Evolutionary conservation across 495 filamentous ascomycete genomes (phyloP).

Genomic region (Chaetomium cochliodes): DNA sequence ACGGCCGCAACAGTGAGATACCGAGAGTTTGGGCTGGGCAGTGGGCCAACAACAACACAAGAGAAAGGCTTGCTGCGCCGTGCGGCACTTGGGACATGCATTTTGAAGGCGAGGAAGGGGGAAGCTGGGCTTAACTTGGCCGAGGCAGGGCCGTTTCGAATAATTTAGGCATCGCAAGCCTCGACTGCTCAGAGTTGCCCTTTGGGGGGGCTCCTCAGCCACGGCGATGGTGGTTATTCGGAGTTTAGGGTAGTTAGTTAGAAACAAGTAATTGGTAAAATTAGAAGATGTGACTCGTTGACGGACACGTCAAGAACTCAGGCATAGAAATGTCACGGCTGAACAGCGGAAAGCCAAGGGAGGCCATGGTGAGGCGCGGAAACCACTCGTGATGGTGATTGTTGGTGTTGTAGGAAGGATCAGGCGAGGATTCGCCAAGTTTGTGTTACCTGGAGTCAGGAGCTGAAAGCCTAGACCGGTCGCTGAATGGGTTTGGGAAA

Average conservation of each 20-base stretch:
- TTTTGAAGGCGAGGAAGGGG: background rate
- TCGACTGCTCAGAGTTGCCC: background rate
- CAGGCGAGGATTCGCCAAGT: background rate
- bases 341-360: too few relatives aligned
- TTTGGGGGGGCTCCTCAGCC: background rate
- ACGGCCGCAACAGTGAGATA: background rate
- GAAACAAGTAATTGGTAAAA: background rate
- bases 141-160: constrained; percentile 17
- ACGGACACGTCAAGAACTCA: too few relatives aligned
- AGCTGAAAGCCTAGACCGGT: background rate
- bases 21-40: background rate
- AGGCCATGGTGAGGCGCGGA: background rate
- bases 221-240: background rate
- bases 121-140: constrained; percentile 15
- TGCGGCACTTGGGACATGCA: constrained; percentile 13
- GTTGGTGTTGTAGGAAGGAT: background rate
- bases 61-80: constrained; percentile 9
- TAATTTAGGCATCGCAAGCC: constrained; percentile 15
- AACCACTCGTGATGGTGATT: background rate
- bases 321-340: too few relatives aligned
- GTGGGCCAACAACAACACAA: constrained; percentile 8
- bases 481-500: too few relatives aligned
- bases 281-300: background rate
- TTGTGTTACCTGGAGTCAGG: background rate
- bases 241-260: background rate